Percentiles rank a stretch among this genome's conserved stretches.
Evolutionary conservation across 164 flowering plant species (phyloP).

Genomic region (Dillenia turbinata): DNA sequence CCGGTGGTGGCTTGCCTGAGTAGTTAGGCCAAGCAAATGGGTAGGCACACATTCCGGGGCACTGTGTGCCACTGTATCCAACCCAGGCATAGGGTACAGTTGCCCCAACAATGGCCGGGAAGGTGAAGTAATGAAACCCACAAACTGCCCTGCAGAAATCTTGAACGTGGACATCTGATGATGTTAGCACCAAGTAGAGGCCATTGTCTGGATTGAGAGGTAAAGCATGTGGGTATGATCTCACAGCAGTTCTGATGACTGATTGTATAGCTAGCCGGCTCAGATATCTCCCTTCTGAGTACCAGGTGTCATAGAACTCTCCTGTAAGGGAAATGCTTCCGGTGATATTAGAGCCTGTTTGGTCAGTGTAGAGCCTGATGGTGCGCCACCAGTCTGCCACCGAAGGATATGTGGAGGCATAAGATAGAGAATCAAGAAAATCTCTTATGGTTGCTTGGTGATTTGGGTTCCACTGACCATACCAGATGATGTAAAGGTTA

Average conservation of each 20-base stretch:
- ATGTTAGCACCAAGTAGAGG: conserved; percentile 55
- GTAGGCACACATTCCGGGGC: conserved; percentile 65
- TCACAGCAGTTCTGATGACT: conserved; percentile 37
- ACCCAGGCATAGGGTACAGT: conserved; percentile 71
- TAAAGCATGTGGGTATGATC: conserved; percentile 13
- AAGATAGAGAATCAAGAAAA: conserved; percentile 54
- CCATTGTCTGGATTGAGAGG: conserved; percentile 47
- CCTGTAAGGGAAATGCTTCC: conserved; percentile 30
- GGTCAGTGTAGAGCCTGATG: conserved; percentile 62
- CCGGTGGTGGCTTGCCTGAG: conserved; percentile 24
- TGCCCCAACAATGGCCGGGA: conserved; percentile 43
- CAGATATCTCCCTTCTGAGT: conserved; percentile 52
- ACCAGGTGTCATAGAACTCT: conserved; percentile 33
- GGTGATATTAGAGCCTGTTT: conserved; percentile 58
- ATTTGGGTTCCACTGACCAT: conserved; percentile 53
- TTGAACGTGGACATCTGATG: conserved; percentile 48
- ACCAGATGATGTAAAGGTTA: conserved; percentile 63
- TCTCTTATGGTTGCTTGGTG: conserved; percentile 54
- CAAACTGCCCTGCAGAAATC: conserved; percentile 67
- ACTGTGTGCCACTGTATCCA: conserved; percentile 54
- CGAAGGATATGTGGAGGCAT: conserved; percentile 38
- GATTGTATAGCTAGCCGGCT: conserved; percentile 47
- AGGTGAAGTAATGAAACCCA: conserved; percentile 72
- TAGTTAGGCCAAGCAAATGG: conserved; percentile 50
- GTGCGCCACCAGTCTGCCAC: conserved; percentile 67